These are phyloP conservation scores for Sclerotinia nivalis DNA, from an alignment of 2,329 filamentous ascomycete genomes.

Conservation along the genomic window DNA sequence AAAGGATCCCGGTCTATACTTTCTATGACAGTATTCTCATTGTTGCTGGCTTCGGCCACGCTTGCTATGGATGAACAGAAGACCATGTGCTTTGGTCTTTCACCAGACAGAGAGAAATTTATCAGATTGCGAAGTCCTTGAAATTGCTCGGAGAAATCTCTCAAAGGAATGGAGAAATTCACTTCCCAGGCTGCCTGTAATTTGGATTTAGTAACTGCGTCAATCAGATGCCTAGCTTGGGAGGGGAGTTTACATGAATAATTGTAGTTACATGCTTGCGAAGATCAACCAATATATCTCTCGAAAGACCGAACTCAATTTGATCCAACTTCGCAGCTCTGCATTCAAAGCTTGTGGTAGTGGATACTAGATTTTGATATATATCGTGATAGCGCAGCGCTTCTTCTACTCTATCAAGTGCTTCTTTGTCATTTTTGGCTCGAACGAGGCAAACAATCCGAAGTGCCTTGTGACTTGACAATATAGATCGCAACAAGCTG, in stretches of 20 bases:
- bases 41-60: slow-evolving; percentile 40
- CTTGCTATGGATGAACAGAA: slow-evolving; percentile 57
- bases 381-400: slow-evolving; percentile 43
- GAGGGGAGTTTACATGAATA: slow-evolving; percentile 50
- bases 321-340: slow-evolving; percentile 50
- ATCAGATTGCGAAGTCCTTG: slow-evolving; percentile 52
- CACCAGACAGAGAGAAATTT: slow-evolving; percentile 44
- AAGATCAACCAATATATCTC: slow-evolving; percentile 39
- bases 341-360: slow-evolving; percentile 25
- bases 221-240: not conserved
- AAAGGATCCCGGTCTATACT: not conserved
- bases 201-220: not conserved
- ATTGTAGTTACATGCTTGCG: slow-evolving; percentile 45
- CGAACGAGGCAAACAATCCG: slow-evolving; percentile 50
- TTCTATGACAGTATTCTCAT: not conserved
- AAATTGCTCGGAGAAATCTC: slow-evolving; percentile 57
- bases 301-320: slow-evolving; percentile 51
- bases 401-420: slow-evolving; percentile 47
- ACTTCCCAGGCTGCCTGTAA: slow-evolving; percentile 58
- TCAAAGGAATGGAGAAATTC: slow-evolving; percentile 60
- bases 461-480: slow-evolving; percentile 49
- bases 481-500: slow-evolving; percentile 40
- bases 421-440: slow-evolving; percentile 46
- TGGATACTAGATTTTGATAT: not conserved
- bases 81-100: slow-evolving; percentile 41